Conservation (phyloP, 2,329 filamentous ascomycete species). For the Epichloe baconii region DNA sequence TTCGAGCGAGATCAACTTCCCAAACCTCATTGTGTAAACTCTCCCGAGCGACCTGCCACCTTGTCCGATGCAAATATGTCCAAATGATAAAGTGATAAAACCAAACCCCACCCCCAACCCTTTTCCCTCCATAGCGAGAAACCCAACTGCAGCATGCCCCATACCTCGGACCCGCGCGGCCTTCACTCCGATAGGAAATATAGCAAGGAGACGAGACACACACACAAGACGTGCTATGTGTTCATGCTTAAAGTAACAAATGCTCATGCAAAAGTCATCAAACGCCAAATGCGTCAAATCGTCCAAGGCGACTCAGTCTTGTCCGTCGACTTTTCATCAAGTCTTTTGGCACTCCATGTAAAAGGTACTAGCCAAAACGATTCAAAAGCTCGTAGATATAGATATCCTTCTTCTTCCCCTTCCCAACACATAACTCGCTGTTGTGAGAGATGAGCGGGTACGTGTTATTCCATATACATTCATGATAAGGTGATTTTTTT, state of each 20-base stretch:
- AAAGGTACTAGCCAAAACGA: not conserved
- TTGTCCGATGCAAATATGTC: not conserved
- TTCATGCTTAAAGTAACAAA: slow-evolving; percentile 18
- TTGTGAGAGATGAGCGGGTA: slow-evolving; percentile 16
- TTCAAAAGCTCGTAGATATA: not conserved
- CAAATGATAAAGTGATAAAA: not conserved
- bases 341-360: not conserved
- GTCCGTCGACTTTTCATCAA: not conserved
- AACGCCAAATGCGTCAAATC: not conserved
- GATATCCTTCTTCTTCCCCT: not conserved
- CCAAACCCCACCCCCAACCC: too few species aligned
- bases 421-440: not conserved
- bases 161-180: not conserved
- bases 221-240: slow-evolving; percentile 8
- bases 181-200: not conserved
- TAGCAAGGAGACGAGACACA: not conserved
- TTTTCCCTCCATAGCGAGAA: not conserved
- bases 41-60: not conserved
- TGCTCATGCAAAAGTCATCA: slow-evolving; percentile 21
- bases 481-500: slow-evolving; percentile 8
- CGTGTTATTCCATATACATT: slow-evolving; percentile 25
- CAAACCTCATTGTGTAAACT: not conserved
- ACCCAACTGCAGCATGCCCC: not conserved
- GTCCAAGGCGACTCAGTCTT: not conserved
- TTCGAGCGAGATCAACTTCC: not conserved